Base-by-base conservation (phyloP, 768 basidiomycete species). In the Boletus bicolor region DNA sequence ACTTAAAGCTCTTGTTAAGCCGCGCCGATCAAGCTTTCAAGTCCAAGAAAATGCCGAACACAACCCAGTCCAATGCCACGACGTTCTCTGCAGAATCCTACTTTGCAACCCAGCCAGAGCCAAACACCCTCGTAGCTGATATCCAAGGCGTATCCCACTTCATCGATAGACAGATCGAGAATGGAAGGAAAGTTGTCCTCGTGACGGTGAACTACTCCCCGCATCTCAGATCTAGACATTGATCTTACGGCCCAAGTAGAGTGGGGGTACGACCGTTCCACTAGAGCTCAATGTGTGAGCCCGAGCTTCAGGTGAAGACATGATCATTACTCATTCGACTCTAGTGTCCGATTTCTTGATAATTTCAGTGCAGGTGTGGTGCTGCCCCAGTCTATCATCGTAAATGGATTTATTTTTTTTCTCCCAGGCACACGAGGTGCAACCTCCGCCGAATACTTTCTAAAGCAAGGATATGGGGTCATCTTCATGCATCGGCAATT, bases 401-500 rank as follows among this genome's bases (percentile, higher is more conserved):
- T 47, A 39, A 7, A 39, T 24, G 4, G 51, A 56, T 48, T 55
- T 38, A 51, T 44, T 24, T 24, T 24, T 24, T 41, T 52, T 61
- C n/a, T 53, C 24, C 9, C 53, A 91, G 95, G 96, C 50, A 99
- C 97, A 19, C 82, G 97, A 66, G 97, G 97, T 42, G 92, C 97
- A 32, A 94, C 96, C 0, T 98, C 97, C 19, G 96, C 97, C 2
- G 97, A 99, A 73, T 97, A 98, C 76, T 98, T 99, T 71, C 82
- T 98, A 57, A 84, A 88, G 64, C 86, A 90, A 7, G 90, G 88
- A 54, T 98, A 98, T 76, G 94, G 95, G 26, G 97, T 99, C 71
- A 93, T 99, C 62, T 99, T 99, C 77, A 90, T 99, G 83, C 96
- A 99, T 72, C 80, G 96, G 21, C 93, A 97, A 73, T 96, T 97